Conservation (phyloP, 176 grass and related monocot species). For the Oryza punctata region DNA sequence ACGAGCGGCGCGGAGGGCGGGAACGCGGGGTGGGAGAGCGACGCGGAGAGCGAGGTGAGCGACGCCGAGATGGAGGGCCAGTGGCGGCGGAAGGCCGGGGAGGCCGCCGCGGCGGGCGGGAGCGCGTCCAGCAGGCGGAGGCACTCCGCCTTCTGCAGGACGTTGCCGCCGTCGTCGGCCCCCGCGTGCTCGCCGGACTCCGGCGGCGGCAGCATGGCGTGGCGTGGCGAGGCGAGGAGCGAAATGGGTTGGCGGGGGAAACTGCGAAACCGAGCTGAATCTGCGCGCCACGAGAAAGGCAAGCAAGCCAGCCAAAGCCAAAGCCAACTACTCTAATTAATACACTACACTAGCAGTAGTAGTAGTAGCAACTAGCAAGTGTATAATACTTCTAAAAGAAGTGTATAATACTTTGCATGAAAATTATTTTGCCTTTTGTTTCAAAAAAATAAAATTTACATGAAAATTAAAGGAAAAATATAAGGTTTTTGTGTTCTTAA, state of each 20-base stretch:
- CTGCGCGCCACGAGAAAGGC: constrained; percentile 12
- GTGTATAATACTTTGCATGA: no score
- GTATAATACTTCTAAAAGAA: no score
- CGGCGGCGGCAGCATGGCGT: constrained; percentile 1
- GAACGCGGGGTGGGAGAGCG: constrained; percentile 51
- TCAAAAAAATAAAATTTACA: no score
- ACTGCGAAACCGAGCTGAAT: constrained; percentile 27
- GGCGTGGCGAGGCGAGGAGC: no score
- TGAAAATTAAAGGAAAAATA: no score
- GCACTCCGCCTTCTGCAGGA: constrained; percentile 38
- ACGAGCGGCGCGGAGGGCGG: constrained; percentile 40
- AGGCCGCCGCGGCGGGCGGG: constrained; percentile 33
- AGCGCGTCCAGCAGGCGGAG: constrained; percentile 43
- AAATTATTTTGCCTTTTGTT: no score
- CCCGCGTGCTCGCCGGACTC: not conserved
- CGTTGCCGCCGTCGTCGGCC: not conserved
- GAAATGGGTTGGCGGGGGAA: no score
- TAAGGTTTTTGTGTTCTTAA: no score
- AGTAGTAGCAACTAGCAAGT: no score
- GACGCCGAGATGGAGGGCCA: constrained; percentile 53
- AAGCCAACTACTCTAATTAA: not conserved
- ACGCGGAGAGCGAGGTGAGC: constrained; percentile 35
- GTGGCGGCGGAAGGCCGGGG: constrained; percentile 56
- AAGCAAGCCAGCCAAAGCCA: not conserved
- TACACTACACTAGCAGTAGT: not conserved